Base-by-base conservation (phyloP, 805 yeast species). In the Clavispora santaluciae region DNA sequence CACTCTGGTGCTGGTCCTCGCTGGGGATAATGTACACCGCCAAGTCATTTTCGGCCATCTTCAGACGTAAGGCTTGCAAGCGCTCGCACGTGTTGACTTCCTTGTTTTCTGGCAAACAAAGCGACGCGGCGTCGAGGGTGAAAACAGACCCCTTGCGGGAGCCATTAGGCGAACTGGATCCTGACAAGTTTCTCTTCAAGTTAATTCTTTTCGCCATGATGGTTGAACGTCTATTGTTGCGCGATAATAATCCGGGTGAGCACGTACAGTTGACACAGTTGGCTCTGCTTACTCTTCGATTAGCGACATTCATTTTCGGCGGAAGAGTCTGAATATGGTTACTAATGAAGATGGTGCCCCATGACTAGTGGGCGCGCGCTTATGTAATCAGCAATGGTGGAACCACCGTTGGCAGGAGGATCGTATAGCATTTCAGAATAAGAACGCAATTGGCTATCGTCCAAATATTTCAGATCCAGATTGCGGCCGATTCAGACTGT, bases 1-100 rank as follows among this genome's bases (percentile, higher is more conserved):
- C 99, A 21, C 90, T 80, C 60, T 85, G 91, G 61, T 91, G 99
- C 53, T 86, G 95, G 58, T 91, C 99, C 59, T 88, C 96, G 30
- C 95, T 81, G 16, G 91, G 88, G 8, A 86, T 77, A 21, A 79
- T 70, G 60, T 93, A 91, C 24, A 87, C 81, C 9, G 83, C 86
- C 28, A 91, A 58, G 25, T 76, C 78, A 42, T 78, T 60, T 34
- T 70, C 63, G 33, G 72, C 74, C 90, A 93, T 86, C 45, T 74
- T 68, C 30, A 63, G 51, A 54, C 97, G 74, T 43, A 90, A 65
- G 15, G 55, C 53, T 36, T 52, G 53, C 37, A 90, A 68, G 52
- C 90, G 78, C 37, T 72, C 61, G 18, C 44, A 42, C 65, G 71
- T 76, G 55, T 79, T 78, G 33, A 81, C 60, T 45, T 77, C 73